These are phyloP conservation scores for Gossypium stocksii DNA, from an alignment of 345 rosid genomes.

Conservation along the genomic window DNA sequence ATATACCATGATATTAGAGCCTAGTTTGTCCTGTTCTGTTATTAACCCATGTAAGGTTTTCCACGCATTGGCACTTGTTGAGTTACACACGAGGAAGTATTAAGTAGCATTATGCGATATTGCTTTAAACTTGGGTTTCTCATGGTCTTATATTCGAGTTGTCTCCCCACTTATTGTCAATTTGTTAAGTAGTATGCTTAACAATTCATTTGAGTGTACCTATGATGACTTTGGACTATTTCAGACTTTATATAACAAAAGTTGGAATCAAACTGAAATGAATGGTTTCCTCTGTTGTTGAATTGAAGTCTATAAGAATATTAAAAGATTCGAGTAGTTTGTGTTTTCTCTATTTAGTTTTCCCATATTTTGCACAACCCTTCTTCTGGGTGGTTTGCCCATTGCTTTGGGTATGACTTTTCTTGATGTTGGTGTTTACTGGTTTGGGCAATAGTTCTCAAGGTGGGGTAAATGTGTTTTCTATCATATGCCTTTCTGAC, in stretches of 20 bases:
- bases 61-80: background rate
- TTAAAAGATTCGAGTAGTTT: background rate
- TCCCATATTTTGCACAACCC: background rate
- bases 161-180: background rate
- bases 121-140: background rate
- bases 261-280: background rate
- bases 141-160: background rate
- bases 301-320: background rate
- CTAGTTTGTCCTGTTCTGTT: background rate
- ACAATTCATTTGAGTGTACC: background rate
- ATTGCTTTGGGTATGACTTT: background rate
- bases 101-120: background rate
- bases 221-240: background rate
- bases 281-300: background rate
- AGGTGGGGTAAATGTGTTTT: background rate
- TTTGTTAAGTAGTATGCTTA: background rate
- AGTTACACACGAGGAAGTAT: background rate
- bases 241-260: background rate
- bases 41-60: background rate
- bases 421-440: background rate
- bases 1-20: background rate
- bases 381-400: background rate
- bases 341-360: background rate
- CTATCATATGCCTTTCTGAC: constrained; percentile 8
- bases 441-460: background rate